Base-by-base conservation (phyloP, 108 stramenopile species). In the Cyclotella kingstonii region DNA sequence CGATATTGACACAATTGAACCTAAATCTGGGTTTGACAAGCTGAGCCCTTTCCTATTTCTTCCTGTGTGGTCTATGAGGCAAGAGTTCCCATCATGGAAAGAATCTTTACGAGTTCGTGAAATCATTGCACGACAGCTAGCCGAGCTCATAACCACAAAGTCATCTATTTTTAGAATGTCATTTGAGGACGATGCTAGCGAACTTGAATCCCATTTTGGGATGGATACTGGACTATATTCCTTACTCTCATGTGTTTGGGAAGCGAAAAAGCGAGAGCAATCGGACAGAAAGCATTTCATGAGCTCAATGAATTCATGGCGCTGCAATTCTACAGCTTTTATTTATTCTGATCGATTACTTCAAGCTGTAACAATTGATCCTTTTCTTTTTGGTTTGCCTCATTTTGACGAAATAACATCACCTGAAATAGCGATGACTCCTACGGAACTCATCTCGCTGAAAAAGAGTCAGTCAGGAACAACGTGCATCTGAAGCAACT, bases 31-130 rank as follows among this genome's bases (percentile, higher is more conserved):
- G 2, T 51, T 81, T 30, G 74, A 86, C 4, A 35, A 41, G 12
- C 14, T 87, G 17, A 86, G 86, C 42, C 31, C 40, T 10, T 35
- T 41, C 38, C 45, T 88, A 0, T 18, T 73, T 6, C 11, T 68
- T 40, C 84, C 87, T 1, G 21, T 90, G 7, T 90, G 87, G 89
- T 78, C 78, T 55, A 68, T 78, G 18, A 78, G 76, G 30, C 49
- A 56, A 43, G 80, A 81, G 18, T 22, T 59, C 9, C 80, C 85
- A 25, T 81, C 79, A 33, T 59, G 78, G 41, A 63, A 65, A 25
- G 44, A 47, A 2, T 60, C 81, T 12, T 50, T 60, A 7, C 67
- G 69, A 7, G 72, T 82, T 51, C 74, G 84, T 70, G 39, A 40
- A 4, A 44, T 85, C 15, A 55, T 73, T 38, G 77, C 76, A 2